Conservation (phyloP, 208 protist species). For the Blastocrithidia nonstop region DNA sequence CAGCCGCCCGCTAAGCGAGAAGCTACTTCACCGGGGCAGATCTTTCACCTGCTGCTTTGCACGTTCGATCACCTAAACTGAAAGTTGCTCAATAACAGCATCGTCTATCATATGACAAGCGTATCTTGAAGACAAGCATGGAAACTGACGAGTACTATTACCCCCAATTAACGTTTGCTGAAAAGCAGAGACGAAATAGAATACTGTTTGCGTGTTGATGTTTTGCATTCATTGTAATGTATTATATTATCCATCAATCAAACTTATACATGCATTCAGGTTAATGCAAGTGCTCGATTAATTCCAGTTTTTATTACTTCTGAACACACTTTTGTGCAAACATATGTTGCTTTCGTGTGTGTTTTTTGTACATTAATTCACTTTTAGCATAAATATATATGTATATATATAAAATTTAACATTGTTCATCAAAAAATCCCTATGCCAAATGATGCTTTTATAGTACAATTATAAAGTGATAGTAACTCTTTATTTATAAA, state of each 20-base stretch:
- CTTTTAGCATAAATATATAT: no score
- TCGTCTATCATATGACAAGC: conserved; percentile 37
- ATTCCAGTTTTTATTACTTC: no score
- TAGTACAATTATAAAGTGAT: no score
- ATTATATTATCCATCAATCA: conserved; percentile 3
- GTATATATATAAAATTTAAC: no score
- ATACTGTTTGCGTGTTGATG: conserved; percentile 11
- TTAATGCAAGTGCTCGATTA: no score
- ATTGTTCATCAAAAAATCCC: no score
- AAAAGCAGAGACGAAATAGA: conserved; percentile 10
- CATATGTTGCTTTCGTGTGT: neutral
- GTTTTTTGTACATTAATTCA: no score
- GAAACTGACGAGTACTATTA: conserved; percentile 72
- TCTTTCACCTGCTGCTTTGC: conserved; percentile 28
- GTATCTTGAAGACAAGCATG: conserved; percentile 38
- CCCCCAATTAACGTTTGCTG: conserved; percentile 8
- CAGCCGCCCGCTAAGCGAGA: conserved; percentile 41
- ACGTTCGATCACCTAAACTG: conserved; percentile 35
- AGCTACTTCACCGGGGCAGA: conserved; percentile 60
- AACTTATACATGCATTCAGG: conserved; percentile 17
- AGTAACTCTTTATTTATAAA: no score
- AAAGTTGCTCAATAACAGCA: conserved; percentile 52
- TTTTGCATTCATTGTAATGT: conserved; percentile 1
- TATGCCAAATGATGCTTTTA: no score
- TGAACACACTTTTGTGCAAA: neutral